Percentiles rank a stretch among this genome's conserved stretches.
Conservation (phyloP, 2,329 filamentous ascomycete genomes). For the Colletotrichum sp. region DNA sequence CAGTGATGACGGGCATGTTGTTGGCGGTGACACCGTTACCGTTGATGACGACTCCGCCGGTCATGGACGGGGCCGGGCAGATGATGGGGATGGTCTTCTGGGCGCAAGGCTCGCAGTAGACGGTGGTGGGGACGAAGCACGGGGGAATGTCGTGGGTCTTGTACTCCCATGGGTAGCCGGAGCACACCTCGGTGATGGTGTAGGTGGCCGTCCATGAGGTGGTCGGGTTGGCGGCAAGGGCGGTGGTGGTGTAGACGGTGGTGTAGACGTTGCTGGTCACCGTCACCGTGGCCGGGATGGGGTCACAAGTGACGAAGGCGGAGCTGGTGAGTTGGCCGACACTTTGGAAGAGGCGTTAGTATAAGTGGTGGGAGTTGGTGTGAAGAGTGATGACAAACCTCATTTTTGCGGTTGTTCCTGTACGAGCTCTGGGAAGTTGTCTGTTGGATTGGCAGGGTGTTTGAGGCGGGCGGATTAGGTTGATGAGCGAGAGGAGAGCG, state of each 20-base stretch:
- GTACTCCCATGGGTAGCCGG: slow-evolving; percentile 32
- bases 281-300: slow-evolving; percentile 24
- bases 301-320: slow-evolving; percentile 32
- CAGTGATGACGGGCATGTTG: slow-evolving; percentile 17
- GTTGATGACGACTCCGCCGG: slow-evolving; percentile 30
- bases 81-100: slow-evolving; percentile 38
- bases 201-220: slow-evolving; percentile 43
- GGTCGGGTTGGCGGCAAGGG: slow-evolving; percentile 41
- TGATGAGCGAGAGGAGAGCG: neutral
- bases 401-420: slow-evolving; percentile 19
- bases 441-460: neutral
- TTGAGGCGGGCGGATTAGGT: neutral
- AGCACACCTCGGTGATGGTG: slow-evolving; percentile 41
- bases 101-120: slow-evolving; percentile 37
- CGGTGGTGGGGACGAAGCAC: slow-evolving; percentile 41
- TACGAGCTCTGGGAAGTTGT: neutral
- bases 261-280: slow-evolving; percentile 32
- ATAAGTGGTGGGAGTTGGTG: neutral
- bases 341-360: slow-evolving; percentile 27
- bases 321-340: slow-evolving; percentile 32
- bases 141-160: slow-evolving; percentile 35
- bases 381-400: slow-evolving; percentile 1
- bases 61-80: slow-evolving; percentile 36
- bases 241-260: slow-evolving; percentile 40
- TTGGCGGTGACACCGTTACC: slow-evolving; percentile 41